Evolutionary conservation across 1,139 yeast genomes (phyloP), one percentile per base, ranked within the genome.

Genomic region (Geotrichum carabidarum): DNA sequence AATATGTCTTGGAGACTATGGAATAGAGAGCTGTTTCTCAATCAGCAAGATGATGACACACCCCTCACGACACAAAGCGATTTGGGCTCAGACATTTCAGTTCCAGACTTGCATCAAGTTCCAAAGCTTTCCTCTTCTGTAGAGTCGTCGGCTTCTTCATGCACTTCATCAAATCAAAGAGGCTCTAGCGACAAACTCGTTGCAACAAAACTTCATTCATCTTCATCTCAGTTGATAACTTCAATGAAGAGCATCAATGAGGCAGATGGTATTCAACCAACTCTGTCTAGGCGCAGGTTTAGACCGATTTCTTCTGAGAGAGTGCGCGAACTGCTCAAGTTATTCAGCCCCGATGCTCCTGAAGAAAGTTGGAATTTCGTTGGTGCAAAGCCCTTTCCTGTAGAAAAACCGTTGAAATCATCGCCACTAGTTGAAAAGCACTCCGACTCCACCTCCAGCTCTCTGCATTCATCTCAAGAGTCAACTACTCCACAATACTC

Each of bases 1-100:
- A 81, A 81, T 63, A 72, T 80, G 55, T 77, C 82, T 50, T 81
- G 84, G 84, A 69, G 85, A 41, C 73, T 80, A 40, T 80, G 81
- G 66, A 79, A 79, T 58, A 69, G 81, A 50, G 79, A 77, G 48
- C 54, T 78, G 2, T 63, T 73, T 18, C 56, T 54, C 40, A 51
- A 54, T 44, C 40, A 54, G 17, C 56, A 58, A 38, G 36, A 30
- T 4, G 5, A 27, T 22, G 27, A 22, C 27, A 22, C 27, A 22
- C 27, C 27, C 27, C 27, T 22, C 3, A 5, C 27, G 5, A 22
- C 27, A 22, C 36, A 30, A 27, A 35, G 41, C 8, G 12, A 14
- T 11, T 22, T 22, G 27, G 35, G 49, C 18, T 42, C 44, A 17
- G 27, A 47, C 14, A 8, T 38, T 1, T 44, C 44, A 12, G 57